Conservation (phyloP, 164 flowering plant species). For the Euptelea pleiosperma region DNA sequence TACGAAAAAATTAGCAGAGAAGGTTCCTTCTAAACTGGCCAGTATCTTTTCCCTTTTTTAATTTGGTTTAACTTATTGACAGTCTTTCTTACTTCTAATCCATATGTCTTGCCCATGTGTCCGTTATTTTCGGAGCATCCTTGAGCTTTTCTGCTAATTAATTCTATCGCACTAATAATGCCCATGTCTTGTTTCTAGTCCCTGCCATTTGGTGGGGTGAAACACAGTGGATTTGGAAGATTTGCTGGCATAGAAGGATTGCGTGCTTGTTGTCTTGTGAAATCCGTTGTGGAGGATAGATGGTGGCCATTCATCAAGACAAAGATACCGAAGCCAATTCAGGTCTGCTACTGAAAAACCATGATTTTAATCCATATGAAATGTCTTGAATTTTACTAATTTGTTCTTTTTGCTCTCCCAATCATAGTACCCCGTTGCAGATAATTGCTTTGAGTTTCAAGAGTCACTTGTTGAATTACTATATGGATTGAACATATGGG, state of each 20-base stretch:
- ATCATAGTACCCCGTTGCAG: constrained; percentile 79
- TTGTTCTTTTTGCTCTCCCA: background rate
- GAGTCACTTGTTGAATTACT: constrained; percentile 81
- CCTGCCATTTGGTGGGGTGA: constrained; percentile 95
- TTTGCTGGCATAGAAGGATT: constrained; percentile 96
- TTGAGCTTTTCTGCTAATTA: background rate
- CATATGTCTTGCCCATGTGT: too few relatives aligned
- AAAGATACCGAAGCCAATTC: constrained; percentile 86
- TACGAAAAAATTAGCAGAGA: background rate
- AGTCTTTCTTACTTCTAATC: background rate
- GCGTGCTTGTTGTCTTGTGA: constrained; percentile 92
- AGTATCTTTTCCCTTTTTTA: background rate
- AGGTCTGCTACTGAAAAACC: constrained; percentile 38
- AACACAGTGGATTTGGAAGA: constrained; percentile 94
- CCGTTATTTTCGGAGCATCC: background rate
- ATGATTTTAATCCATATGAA: background rate
- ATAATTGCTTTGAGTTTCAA: constrained; percentile 82
- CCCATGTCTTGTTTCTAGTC: constrained; percentile 49
- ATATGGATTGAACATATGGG: constrained; percentile 83
- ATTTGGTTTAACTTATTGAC: background rate
- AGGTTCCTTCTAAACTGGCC: too few relatives aligned
- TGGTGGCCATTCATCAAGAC: constrained; percentile 96
- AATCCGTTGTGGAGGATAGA: constrained; percentile 93
- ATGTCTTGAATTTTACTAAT: background rate
- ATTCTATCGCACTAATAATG: background rate